A percentile compares a stretch with the other conserved stretches of the same genome.
Evolutionary conservation across 371 early-diverging fungal genomes (phyloP).

Genomic region (Haplosporangium sp.): DNA sequence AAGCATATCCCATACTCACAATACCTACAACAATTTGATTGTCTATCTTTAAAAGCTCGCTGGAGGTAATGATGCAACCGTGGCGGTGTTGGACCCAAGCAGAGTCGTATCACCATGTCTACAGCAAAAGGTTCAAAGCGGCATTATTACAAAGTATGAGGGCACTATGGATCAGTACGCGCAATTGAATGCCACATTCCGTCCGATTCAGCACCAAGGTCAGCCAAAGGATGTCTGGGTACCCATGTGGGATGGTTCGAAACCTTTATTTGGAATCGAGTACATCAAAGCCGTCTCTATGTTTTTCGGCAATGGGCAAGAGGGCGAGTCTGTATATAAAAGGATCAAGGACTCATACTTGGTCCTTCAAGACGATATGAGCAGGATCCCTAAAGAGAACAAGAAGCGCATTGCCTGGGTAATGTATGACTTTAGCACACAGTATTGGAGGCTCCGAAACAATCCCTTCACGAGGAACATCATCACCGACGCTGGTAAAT

Average conservation of each 20-base stretch:
- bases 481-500: constrained; percentile 42
- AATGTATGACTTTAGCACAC: constrained; percentile 14
- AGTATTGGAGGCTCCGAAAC: constrained; percentile 17
- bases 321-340: constrained; percentile 8
- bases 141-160: background rate
- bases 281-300: constrained; percentile 30
- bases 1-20: background rate
- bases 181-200: constrained; percentile 6
- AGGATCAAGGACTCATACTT: constrained; percentile 13
- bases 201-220: background rate
- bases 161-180: background rate
- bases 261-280: constrained; percentile 28
- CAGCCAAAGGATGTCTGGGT: constrained; percentile 35
- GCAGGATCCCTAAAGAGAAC: background rate
- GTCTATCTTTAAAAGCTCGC: constrained; percentile 18
- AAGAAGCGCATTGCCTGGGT: constrained; percentile 48
- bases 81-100: constrained; percentile 3
- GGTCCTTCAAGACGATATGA: background rate
- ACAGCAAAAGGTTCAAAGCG: constrained; percentile 2
- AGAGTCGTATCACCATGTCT: constrained; percentile 43
- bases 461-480: constrained; percentile 16
- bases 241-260: constrained; percentile 8
- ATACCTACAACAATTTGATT: background rate
- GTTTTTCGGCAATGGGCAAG: constrained; percentile 14
- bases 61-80: constrained; percentile 9